phyloP scores from a whole-genome alignment of 441 rosid genomes.

The Pelargonium cotyledonis region DNA sequence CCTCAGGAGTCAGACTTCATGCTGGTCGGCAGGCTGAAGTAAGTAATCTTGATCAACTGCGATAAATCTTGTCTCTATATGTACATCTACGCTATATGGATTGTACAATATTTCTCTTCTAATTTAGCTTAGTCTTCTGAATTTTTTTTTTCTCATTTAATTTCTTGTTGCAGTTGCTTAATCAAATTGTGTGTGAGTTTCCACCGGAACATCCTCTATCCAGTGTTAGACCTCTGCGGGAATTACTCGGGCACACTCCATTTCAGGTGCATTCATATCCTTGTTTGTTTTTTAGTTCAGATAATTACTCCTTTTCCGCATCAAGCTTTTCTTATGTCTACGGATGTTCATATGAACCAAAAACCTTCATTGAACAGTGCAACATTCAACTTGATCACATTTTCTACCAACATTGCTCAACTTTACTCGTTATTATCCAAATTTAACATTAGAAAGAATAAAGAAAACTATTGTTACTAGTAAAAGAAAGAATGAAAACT shows the following conservation, averaged over 20 bases:
- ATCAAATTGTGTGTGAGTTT: conserved; percentile 95
- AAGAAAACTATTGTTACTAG: not conserved
- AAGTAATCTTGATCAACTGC: conserved; percentile 21
- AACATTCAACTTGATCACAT: not conserved
- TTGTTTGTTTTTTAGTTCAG: conserved; percentile 3
- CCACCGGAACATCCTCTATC: conserved; percentile 94
- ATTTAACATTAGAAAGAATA: not conserved
- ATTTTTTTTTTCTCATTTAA: conserved; percentile 5
- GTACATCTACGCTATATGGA: not conserved
- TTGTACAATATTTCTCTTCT: not conserved
- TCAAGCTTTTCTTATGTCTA: not conserved
- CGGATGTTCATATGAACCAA: not conserved
- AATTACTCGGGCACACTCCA: conserved; percentile 94
- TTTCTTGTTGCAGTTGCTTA: conserved; percentile 57
- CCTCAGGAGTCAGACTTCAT: conserved; percentile 90
- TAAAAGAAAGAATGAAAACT: not conserved
- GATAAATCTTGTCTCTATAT: not conserved
- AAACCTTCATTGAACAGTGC: not conserved
- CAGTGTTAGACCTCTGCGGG: conserved; percentile 77
- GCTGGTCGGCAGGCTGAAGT: conserved; percentile 99
- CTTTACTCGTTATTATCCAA: too few relatives aligned
- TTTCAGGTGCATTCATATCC: conserved; percentile 49
- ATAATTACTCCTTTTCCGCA: not conserved
- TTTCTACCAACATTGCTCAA: not conserved
- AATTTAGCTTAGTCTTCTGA: not conserved